phyloP scores from a whole-genome alignment of 2,329 filamentous ascomycete species.

The Diplocarpon rosae region DNA sequence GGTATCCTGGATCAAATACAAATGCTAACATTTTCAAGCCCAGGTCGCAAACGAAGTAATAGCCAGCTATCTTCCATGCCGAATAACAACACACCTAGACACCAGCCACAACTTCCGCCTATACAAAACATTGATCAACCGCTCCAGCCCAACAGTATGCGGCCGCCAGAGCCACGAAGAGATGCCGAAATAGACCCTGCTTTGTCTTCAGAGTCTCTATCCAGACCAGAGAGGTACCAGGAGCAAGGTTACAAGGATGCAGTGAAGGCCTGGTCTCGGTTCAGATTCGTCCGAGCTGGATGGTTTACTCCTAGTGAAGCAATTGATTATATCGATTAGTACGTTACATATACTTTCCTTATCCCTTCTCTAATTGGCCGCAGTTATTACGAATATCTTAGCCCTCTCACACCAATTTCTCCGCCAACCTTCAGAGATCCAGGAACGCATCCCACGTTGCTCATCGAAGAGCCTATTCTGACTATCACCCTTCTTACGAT shows the following conservation, averaged over 20 bases:
- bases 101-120: slow-evolving; percentile 14
- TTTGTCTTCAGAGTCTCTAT: slow-evolving; percentile 12
- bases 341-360: slow-evolving; percentile 27
- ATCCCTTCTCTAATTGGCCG: slow-evolving; percentile 9
- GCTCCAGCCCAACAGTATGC: slow-evolving; percentile 19
- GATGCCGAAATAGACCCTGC: slow-evolving; percentile 24
- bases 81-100: slow-evolving; percentile 8
- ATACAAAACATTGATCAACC: slow-evolving; percentile 10
- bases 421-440: slow-evolving; percentile 81
- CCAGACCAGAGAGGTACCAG: slow-evolving; percentile 23
- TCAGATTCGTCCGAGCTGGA: slow-evolving; percentile 89
- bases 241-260: slow-evolving; percentile 56
- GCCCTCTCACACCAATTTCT: slow-evolving; percentile 85
- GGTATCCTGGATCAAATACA: background rate
- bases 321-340: slow-evolving; percentile 90
- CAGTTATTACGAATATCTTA: slow-evolving; percentile 83
- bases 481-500: slow-evolving; percentile 87
- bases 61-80: slow-evolving; percentile 21
- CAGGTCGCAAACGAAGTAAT: slow-evolving; percentile 26
- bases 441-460: slow-evolving; percentile 65
- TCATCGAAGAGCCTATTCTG: slow-evolving; percentile 87
- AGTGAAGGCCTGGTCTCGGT: slow-evolving; percentile 77
- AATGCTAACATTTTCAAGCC: slow-evolving; percentile 5
- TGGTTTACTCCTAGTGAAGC: slow-evolving; percentile 94
- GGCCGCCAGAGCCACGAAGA: slow-evolving; percentile 12